Evolutionary conservation across 2,329 filamentous ascomycete genomes (phyloP), one percentile per base, ranked within the genome.

Genomic region (Hypomyces rosellus): DNA sequence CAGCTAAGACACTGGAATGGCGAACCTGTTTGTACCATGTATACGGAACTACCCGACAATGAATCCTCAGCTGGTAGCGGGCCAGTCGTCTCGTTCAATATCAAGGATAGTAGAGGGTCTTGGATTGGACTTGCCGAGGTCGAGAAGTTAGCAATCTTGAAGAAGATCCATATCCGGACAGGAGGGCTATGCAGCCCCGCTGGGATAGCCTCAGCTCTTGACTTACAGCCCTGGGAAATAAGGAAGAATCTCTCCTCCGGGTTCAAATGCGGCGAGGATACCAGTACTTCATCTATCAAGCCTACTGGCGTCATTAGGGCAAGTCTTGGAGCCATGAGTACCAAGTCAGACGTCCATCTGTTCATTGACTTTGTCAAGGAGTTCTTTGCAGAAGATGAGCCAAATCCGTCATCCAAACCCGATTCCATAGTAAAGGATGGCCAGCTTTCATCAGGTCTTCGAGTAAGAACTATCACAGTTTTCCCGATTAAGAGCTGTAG

Each of bases 401-500:
- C 22, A 14, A 8, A 33, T 13, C 38, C 15, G 16, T 4, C 15
- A 18, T 9, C 22, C 20, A 4, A 42, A n/a, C 20, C 8, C 12
- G 16, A n/a, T 14, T 13, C n/a, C 12, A 18, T 15, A 25, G 14
- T 0, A 4, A 11, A 9, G 13, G 16, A 20, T 2, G 1, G 0
- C 2, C 14, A 11, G 11, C 34, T 3, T 34, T 11, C 15, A 5
- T 33, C 33, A 11, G 41, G n/a, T 43, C 51, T 70, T 7, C 57
- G 53, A 49, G 74, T 89, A n/a, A 80, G 86, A 54, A 75, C 74
- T 48, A 77, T 91, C 14, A 82, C 76, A 1, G 80, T 97, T 1
- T 99, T 90, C 62, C 93, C 93, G 0, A 91, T 99, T 63, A 99
- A 99, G 68, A 96, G 90, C 64, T 97, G 93, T 61, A 88, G 84